Conservation (phyloP, 2,329 filamentous ascomycete genomes). For the Emydomyces testavorans region DNA sequence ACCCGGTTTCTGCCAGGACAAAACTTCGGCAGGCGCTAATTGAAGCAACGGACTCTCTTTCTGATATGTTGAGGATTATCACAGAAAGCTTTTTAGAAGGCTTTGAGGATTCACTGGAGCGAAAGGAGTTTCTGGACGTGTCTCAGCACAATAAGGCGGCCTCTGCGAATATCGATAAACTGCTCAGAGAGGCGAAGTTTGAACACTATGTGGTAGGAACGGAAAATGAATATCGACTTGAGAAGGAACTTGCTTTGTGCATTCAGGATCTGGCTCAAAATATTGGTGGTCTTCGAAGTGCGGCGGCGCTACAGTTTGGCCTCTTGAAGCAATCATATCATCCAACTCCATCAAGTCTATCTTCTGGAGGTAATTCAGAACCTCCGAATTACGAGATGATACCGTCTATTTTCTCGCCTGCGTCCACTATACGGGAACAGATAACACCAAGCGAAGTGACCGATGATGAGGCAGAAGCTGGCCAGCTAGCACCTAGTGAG, state of each 20-base stretch:
- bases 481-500: neutral
- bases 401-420: slow-evolving; percentile 12
- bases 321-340: slow-evolving; percentile 54
- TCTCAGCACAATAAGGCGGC: slow-evolving; percentile 54
- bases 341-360: slow-evolving; percentile 4
- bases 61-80: slow-evolving; percentile 70
- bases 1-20: slow-evolving; percentile 63
- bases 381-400: neutral
- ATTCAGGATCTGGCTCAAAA: slow-evolving; percentile 78
- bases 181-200: slow-evolving; percentile 72
- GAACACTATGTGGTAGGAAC: slow-evolving; percentile 76
- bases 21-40: slow-evolving; percentile 63
- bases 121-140: slow-evolving; percentile 52
- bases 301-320: slow-evolving; percentile 77
- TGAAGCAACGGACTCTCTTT: slow-evolving; percentile 60
- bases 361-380: slow-evolving; percentile 15
- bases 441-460: neutral
- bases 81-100: slow-evolving; percentile 75
- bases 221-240: slow-evolving; percentile 65
- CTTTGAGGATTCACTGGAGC: slow-evolving; percentile 62
- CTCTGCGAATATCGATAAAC: slow-evolving; percentile 60
- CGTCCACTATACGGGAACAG: neutral
- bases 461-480: neutral
- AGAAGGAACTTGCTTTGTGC: slow-evolving; percentile 69
- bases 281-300: slow-evolving; percentile 79